Conservation (phyloP, 306 rosid genomes). For the Pyrus pyrifolia region DNA sequence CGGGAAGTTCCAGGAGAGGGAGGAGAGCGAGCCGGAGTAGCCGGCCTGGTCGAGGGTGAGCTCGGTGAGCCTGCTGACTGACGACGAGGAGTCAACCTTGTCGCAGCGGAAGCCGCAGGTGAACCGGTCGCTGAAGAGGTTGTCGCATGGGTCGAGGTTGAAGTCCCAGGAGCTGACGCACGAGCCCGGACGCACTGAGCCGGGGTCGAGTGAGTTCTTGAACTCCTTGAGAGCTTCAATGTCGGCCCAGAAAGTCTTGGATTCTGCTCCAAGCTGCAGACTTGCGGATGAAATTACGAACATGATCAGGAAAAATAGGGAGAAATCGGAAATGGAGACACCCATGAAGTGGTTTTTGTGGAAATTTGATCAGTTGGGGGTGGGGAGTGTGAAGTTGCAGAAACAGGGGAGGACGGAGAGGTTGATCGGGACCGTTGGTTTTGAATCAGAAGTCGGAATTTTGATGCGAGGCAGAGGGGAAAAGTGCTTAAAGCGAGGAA, state of each 20-base stretch:
- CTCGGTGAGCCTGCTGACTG: slow-evolving; percentile 53
- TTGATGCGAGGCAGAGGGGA: background rate
- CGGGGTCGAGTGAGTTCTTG: slow-evolving; percentile 30
- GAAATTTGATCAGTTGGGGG: background rate
- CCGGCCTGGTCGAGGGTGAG: slow-evolving; percentile 82
- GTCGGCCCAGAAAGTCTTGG: slow-evolving; percentile 61
- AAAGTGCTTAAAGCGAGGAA: background rate
- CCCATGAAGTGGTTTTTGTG: slow-evolving; percentile 28
- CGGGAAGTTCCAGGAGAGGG: slow-evolving; percentile 56
- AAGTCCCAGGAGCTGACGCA: slow-evolving; percentile 75
- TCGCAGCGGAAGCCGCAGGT: slow-evolving; percentile 87
- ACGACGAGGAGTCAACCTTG: slow-evolving; percentile 21
- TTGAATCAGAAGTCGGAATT: background rate
- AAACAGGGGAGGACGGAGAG: background rate
- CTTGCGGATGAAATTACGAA: background rate
- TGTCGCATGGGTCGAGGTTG: slow-evolving; percentile 68
- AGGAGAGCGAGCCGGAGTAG: slow-evolving; percentile 43
- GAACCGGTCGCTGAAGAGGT: slow-evolving; percentile 55
- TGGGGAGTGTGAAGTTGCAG: background rate
- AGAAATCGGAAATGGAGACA: background rate
- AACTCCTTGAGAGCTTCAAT: slow-evolving; percentile 41
- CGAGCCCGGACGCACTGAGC: slow-evolving; percentile 47
- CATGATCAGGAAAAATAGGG: slow-evolving; percentile 9
- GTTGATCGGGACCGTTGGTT: slow-evolving; percentile 31
- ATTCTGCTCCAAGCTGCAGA: slow-evolving; percentile 13